A percentile compares a stretch with the other conserved stretches of the same genome.
Evolutionary conservation across 129 eudicot genomes (phyloP).

Genomic region (Flaveria linearis): DNA sequence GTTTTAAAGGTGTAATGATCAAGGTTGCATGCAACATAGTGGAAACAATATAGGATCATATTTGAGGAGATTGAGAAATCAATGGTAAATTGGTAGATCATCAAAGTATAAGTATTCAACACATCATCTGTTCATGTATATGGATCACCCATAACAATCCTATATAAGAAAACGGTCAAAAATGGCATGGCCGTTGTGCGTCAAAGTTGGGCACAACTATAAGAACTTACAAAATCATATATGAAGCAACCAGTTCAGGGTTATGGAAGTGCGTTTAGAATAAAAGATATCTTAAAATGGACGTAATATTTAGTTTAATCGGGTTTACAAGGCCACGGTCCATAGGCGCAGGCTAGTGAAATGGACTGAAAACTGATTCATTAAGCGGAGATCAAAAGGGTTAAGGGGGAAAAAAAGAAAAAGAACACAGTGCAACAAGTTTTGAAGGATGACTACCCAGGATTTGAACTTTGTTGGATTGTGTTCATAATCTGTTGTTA

Average conservation of each 20-base stretch:
- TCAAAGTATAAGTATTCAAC: neutral
- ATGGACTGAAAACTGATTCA: neutral
- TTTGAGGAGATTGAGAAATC: no score
- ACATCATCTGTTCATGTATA: neutral
- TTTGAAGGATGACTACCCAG: slow-evolving; percentile 27
- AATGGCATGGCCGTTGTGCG: neutral
- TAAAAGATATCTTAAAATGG: neutral
- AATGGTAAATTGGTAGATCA: no score
- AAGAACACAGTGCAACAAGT: slow-evolving; percentile 12
- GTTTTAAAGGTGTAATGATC: neutral
- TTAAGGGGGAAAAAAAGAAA: neutral
- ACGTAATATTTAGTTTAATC: neutral
- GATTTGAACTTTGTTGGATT: slow-evolving; percentile 22
- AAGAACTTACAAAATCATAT: neutral
- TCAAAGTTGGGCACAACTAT: neutral
- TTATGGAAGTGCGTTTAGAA: no score
- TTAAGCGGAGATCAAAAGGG: neutral
- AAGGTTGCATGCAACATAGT: neutral
- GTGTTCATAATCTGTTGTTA: slow-evolving; percentile 31
- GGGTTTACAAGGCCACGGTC: neutral
- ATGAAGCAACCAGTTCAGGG: neutral
- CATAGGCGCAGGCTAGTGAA: neutral
- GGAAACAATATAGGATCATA: neutral
- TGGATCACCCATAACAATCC: no score
- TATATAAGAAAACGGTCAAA: neutral